phyloP scores from a whole-genome alignment of 176 grass and related monocot species.

The Triticum dicoccoides region DNA sequence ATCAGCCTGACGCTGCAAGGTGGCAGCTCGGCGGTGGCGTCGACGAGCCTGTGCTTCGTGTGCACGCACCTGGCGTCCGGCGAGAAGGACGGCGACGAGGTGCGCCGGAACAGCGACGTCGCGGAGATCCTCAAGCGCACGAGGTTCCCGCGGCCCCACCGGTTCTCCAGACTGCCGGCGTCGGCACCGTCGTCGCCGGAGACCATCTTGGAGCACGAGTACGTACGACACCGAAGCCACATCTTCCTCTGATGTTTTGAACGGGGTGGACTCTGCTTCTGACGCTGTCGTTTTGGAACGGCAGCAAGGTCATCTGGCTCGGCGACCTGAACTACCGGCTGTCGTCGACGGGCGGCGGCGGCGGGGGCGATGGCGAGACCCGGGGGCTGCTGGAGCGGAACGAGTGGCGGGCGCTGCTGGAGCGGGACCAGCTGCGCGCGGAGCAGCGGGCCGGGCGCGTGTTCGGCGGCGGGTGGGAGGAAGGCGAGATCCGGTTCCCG shows the following conservation, averaged over 20 bases:
- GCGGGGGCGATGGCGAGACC: neutral
- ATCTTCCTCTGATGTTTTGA: neutral
- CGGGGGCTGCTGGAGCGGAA: slow-evolving; percentile 46
- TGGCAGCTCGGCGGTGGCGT: neutral
- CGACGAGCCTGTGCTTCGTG: slow-evolving; percentile 70
- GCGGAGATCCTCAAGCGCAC: slow-evolving; percentile 77
- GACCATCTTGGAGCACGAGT: slow-evolving; percentile 94
- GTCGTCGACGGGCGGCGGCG: neutral
- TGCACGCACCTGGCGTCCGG: slow-evolving; percentile 92
- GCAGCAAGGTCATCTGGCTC: slow-evolving; percentile 86
- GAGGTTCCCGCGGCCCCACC: slow-evolving; percentile 35
- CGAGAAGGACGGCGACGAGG: slow-evolving; percentile 87
- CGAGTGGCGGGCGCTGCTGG: slow-evolving; percentile 62
- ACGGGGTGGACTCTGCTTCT: neutral
- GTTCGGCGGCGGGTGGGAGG: slow-evolving; percentile 79
- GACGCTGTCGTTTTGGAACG: neutral
- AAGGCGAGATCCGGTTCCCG: slow-evolving; percentile 74
- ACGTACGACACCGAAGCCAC: neutral
- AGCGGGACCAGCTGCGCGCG: slow-evolving; percentile 67
- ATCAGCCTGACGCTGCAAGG: slow-evolving; percentile 66
- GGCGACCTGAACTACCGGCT: slow-evolving; percentile 92
- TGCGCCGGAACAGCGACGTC: slow-evolving; percentile 72
- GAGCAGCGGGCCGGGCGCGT: slow-evolving; percentile 70
- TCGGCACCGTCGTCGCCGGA: slow-evolving; percentile 25
- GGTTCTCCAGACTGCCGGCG: neutral